A percentile compares a stretch with the other conserved stretches of the same genome.
phyloP scores from a whole-genome alignment of 768 basidiomycete genomes.

The Austroboletus eburneus region DNA sequence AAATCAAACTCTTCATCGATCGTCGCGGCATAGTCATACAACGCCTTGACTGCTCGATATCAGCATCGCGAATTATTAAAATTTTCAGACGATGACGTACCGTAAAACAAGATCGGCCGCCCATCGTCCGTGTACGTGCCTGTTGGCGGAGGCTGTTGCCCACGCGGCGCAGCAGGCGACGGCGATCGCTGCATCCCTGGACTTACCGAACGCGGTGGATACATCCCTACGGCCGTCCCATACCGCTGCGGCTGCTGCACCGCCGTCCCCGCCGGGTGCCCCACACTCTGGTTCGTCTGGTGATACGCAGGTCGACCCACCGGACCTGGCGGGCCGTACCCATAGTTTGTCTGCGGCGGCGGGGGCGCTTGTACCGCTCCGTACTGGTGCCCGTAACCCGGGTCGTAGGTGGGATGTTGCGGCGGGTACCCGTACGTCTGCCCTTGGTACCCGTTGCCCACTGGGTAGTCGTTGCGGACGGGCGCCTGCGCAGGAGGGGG shows the following conservation, averaged over 20 bases:
- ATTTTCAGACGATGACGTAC: conserved; percentile 42
- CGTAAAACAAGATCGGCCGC: conserved; percentile 80
- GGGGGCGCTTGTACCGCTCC: conserved; percentile 15
- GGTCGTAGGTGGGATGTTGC: conserved; percentile 8
- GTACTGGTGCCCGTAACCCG: conserved; percentile 17
- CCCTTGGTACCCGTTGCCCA: conserved; percentile 8
- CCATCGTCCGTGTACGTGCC: conserved; percentile 82
- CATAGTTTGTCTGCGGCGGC: conserved; percentile 5
- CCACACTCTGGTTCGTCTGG: conserved; percentile 12
- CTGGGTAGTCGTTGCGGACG: conserved; percentile 17
- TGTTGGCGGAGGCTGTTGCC: conserved; percentile 45
- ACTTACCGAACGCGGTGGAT: conserved; percentile 39
- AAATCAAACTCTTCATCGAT: conserved; percentile 96
- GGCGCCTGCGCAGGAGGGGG: conserved; percentile 15
- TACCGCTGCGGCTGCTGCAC: conserved; percentile 31
- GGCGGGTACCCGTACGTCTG: conserved; percentile 19
- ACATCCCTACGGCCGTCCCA: conserved; percentile 16
- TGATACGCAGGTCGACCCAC: conserved; percentile 5
- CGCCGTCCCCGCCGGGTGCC: conserved; percentile 26
- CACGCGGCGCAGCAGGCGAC: conserved; percentile 42
- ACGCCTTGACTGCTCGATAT: conserved; percentile 64
- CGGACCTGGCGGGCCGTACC: conserved; percentile 3
- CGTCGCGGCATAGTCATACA: conserved; percentile 82
- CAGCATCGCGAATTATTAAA: background rate
- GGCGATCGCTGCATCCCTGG: conserved; percentile 45